Percentiles rank a stretch among this genome's conserved stretches.
phyloP scores from a whole-genome alignment of 192 early-diverging fungal species.

The Pilobolus umbonatus region DNA sequence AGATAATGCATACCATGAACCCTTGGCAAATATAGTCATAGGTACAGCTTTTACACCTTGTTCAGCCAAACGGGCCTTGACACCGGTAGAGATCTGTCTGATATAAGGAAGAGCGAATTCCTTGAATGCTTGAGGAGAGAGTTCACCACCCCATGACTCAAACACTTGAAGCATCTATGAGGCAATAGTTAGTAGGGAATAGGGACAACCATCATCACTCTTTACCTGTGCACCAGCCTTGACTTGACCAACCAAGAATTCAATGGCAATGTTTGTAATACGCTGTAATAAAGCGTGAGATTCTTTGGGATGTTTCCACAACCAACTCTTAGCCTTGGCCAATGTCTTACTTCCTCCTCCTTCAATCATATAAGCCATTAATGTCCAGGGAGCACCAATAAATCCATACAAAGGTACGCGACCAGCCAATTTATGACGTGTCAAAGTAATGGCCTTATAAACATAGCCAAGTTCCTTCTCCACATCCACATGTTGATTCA shows the following conservation, averaged over 20 bases:
- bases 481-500: constrained; percentile 64
- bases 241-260: constrained; percentile 88
- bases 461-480: constrained; percentile 80
- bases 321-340: constrained; percentile 87
- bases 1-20: constrained; percentile 85
- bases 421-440: constrained; percentile 77
- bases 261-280: constrained; percentile 80
- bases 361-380: constrained; percentile 99
- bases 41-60: constrained; percentile 58
- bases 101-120: constrained; percentile 90
- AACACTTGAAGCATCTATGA: constrained; percentile 92
- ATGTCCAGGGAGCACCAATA: constrained; percentile 96
- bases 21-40: constrained; percentile 89
- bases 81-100: constrained; percentile 68
- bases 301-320: constrained; percentile 71
- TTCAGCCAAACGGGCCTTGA: constrained; percentile 52
- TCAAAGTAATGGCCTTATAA: constrained; percentile 91
- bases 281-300: constrained; percentile 73
- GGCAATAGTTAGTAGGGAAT: background rate
- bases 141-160: constrained; percentile 95
- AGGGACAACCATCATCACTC: background rate
- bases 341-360: constrained; percentile 92
- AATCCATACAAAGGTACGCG: constrained; percentile 93
- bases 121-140: constrained; percentile 76
- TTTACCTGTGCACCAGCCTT: constrained; percentile 91